Evolutionary conservation across 495 filamentous ascomycete genomes (phyloP).

Genomic region (Hypoxylon crocopeplum): DNA sequence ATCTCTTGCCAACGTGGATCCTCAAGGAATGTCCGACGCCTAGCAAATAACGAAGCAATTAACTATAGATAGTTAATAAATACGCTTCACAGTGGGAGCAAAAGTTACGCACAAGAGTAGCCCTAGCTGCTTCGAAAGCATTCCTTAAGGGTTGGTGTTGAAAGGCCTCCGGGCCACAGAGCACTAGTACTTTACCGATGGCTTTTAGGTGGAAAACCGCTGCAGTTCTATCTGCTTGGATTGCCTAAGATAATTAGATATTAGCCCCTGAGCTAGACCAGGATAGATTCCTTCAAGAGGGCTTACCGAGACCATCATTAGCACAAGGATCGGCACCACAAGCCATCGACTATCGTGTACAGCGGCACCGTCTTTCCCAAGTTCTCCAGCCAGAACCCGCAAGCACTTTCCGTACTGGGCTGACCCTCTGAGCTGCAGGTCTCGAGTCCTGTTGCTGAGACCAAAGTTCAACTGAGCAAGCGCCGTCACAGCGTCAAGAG

Average conservation of each 20-base stretch:
- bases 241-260: slow-evolving; percentile 16
- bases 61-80: slow-evolving; percentile 17
- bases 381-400: slow-evolving; percentile 26
- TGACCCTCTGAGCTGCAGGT: slow-evolving; percentile 23
- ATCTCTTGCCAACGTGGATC: slow-evolving; percentile 22
- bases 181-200: slow-evolving; percentile 24
- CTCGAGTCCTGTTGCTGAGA: slow-evolving; percentile 15
- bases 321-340: slow-evolving; percentile 33
- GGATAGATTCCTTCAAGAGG: background rate
- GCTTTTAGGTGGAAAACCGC: slow-evolving; percentile 30
- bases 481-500: slow-evolving; percentile 27
- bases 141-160: slow-evolving; percentile 31
- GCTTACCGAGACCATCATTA: slow-evolving; percentile 37
- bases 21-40: slow-evolving; percentile 28
- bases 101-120: slow-evolving; percentile 19
- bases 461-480: slow-evolving; percentile 34
- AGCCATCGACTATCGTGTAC: slow-evolving; percentile 15
- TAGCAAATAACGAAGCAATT: slow-evolving; percentile 23
- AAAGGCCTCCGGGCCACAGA: slow-evolving; percentile 32
- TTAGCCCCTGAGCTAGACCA: background rate
- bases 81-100: background rate
- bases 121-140: slow-evolving; percentile 33
- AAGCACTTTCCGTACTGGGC: slow-evolving; percentile 30
- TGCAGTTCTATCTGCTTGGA: slow-evolving; percentile 27
- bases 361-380: slow-evolving; percentile 11